Evolutionary conservation across 768 basidiomycete species (phyloP).

Genomic region (Termitomyces sp.): DNA sequence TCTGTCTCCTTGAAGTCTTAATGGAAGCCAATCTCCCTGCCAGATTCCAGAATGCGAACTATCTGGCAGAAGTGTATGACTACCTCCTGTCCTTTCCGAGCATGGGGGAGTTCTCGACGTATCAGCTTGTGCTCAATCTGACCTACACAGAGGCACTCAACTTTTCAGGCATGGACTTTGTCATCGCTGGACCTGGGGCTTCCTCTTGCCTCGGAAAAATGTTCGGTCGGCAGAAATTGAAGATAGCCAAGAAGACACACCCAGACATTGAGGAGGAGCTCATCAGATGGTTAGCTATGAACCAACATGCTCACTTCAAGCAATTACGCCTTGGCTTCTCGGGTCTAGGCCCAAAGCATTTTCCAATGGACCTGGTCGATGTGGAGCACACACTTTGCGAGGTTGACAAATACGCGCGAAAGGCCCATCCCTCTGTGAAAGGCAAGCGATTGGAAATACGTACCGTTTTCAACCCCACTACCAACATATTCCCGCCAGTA

Average conservation of each 20-base stretch:
- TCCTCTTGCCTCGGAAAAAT: constrained; percentile 62
- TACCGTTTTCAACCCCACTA: constrained; percentile 29
- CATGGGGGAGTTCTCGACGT: constrained; percentile 71
- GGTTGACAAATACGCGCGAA: constrained; percentile 70
- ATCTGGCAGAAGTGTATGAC: constrained; percentile 61
- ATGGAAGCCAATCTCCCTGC: constrained; percentile 53
- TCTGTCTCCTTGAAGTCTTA: constrained; percentile 50
- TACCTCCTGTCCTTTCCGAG: constrained; percentile 54
- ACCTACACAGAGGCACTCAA: constrained; percentile 53
- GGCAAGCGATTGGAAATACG: constrained; percentile 34
- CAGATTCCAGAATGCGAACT: constrained; percentile 42
- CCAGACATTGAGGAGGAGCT: constrained; percentile 47
- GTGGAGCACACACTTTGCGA: constrained; percentile 79
- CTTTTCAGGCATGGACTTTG: constrained; percentile 66
- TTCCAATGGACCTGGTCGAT: constrained; percentile 61
- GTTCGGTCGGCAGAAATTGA: constrained; percentile 41
- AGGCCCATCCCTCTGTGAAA: constrained; percentile 41
- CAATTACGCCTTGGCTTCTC: constrained; percentile 50
- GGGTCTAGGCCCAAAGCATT: constrained; percentile 40
- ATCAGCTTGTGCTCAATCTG: constrained; percentile 59
- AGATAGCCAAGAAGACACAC: constrained; percentile 20
- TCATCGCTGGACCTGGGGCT: constrained; percentile 63
- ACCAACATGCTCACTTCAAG: constrained; percentile 55
- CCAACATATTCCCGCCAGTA: constrained; percentile 18
- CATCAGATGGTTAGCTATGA: constrained; percentile 57